These are phyloP conservation scores for Metschnikowia borealis DNA, from an alignment of 805 yeast species.

Conservation along the genomic window DNA sequence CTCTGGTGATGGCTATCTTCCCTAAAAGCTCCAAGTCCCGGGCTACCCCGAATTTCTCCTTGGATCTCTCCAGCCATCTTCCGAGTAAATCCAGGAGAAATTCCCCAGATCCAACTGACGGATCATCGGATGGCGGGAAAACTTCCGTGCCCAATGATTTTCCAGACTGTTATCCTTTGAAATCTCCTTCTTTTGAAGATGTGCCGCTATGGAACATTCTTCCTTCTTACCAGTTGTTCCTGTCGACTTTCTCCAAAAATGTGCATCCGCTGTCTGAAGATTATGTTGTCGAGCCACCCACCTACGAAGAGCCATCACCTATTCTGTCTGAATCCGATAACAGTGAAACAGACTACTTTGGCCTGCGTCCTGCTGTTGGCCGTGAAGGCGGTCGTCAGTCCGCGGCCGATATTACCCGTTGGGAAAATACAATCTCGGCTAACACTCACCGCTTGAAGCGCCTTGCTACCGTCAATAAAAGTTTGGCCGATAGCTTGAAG, in stretches of 20 bases:
- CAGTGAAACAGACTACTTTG: conserved; percentile 8
- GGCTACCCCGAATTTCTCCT: conserved; percentile 5
- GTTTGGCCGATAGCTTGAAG: conserved; percentile 18
- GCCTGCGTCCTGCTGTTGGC: not conserved
- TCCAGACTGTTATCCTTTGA: conserved; percentile 15
- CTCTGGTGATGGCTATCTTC: conserved; percentile 11
- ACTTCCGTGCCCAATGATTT: not conserved
- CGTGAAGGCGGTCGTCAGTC: not conserved
- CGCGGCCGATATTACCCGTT: conserved; percentile 9
- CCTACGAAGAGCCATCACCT: conserved; percentile 28
- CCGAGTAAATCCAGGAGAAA: not conserved
- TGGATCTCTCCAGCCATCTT: conserved; percentile 6
- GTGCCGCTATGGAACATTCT: conserved; percentile 31
- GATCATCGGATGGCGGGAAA: not conserved
- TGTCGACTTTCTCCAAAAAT: conserved; percentile 34
- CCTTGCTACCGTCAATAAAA: conserved; percentile 15
- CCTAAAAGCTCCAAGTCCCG: conserved; percentile 7
- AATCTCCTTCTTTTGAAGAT: conserved; percentile 25
- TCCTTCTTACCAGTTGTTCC: conserved; percentile 30
- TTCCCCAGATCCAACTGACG: not conserved
- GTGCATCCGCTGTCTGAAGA: conserved; percentile 31
- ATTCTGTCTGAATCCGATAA: conserved; percentile 4
- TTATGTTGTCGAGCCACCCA: conserved; percentile 29
- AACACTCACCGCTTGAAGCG: conserved; percentile 25
- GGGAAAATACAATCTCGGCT: conserved; percentile 34